Evolutionary conservation across 106 monocot species (phyloP), one percentile per base, ranked within the genome.

Genomic region (Acorus calamus): DNA sequence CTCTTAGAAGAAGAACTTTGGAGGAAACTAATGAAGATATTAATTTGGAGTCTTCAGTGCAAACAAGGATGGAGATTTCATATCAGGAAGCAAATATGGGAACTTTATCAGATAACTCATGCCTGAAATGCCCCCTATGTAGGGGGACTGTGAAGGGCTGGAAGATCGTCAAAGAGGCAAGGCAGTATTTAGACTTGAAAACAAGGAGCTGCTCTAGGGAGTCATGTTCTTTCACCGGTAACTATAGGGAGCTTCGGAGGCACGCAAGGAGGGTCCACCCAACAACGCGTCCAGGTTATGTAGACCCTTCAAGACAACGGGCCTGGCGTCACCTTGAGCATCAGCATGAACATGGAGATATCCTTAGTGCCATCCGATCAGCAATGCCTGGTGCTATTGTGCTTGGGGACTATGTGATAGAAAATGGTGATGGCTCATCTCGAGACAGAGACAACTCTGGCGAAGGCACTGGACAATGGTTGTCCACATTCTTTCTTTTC

Each of bases 61-160:
- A 62, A 52, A 73, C 59, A 66, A 69, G 42, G 45, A 47, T 51
- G 57, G 59, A 14, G 61, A 28, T 28, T 28, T 28, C 28, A 28
- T 48, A 47, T 72, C 56, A 43, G 43, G 69, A 57, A 73, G 46
- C 67, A 63, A 49, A 44, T 50, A 51, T 53, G 7, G 58, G 51
- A 54, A 13, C 61, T 52, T 49, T 42, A 56, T 10, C 57, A 66
- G 66, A 66, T 42, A 63, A 58, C 57, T 4, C 48, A 13, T 51
- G 11, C 55, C 63, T 86, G 67, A 89, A 76, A 64, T 94, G 94
- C 47, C 94, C 94, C 11, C 79, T 94, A 66, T 94, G 94, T 55
- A 70, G 86, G 13, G 94, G 94, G 46, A 70, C 3, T 9, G 86
- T 94, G 7, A 10, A 69, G 28, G 79, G 86, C n/a, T 82, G 76